Base-by-base conservation (phyloP, 257 asterid genomes). In the Scutellaria minor region DNA sequence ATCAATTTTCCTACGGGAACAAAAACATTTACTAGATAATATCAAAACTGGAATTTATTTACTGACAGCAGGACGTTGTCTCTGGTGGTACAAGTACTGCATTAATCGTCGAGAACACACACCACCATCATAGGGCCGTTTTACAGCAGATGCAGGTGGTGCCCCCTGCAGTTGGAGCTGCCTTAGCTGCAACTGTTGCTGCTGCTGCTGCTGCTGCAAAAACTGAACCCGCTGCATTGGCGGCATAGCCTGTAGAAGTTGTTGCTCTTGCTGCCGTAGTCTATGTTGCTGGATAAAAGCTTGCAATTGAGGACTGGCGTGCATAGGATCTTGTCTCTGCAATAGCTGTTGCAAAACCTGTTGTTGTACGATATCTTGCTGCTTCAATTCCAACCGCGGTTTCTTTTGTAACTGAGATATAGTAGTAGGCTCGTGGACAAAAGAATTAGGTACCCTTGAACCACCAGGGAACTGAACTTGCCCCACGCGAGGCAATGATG, bases 61-160 rank as follows among this genome's bases (percentile, higher is more conserved):
- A 88, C 99, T 88, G 84, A 92, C 99, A 66, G 85, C 75, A 73
- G 97, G 99, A 37, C 95, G 86, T 77, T 89, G 99, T 64, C 98
- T 81, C 83, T 94, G 95, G 70, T 94, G 98, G 80, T 94, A 94
- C 69, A 94, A 71, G 72, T 91, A 94, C 42, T 94, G 97, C 98
- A 91, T 94, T 68, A 94, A 81, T 55, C 96, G 86, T 69, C 99
- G 91, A 3, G 97, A 85, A 81, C 99, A 94, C 15, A 94, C 91
- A 63, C 96, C 95, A 68, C 87, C 86, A 68, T 89, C 97, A 60
- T 80, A 81, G 55, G 96, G 86, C 22, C 95, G 93, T 74, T 89
- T 89, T 64, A 80, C 48, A 11, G 79, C 88, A 63, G 89, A 70
- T 53, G 80, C 76, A 67, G 96, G 81, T 83, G 81, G 87, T 81